A percentile compares a stretch with the other conserved stretches of the same genome.
Conservation (phyloP, 2,329 filamentous ascomycete genomes). For the Fusarium anguioides region DNA sequence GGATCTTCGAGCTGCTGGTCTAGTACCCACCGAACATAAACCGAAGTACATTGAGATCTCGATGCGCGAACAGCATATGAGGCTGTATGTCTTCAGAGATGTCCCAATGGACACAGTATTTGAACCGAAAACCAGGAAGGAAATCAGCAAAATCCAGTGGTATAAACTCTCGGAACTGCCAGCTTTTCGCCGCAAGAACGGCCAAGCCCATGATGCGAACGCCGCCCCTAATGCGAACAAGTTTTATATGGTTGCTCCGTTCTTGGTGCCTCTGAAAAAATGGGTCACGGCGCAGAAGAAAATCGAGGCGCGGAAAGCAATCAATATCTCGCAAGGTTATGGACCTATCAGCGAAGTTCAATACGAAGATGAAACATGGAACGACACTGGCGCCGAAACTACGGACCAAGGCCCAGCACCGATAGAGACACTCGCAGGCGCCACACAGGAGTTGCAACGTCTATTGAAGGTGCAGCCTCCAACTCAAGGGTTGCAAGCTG, state of each 20-base stretch:
- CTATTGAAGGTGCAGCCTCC: conserved; percentile 67
- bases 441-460: conserved; percentile 64
- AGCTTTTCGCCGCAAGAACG: conserved; percentile 77
- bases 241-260: conserved; percentile 98
- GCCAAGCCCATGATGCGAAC: conserved; percentile 64
- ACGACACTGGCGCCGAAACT: conserved; percentile 50
- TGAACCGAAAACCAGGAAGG: conserved; percentile 90
- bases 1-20: conserved; percentile 78
- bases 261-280: conserved; percentile 84
- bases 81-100: conserved; percentile 90
- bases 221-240: conserved; percentile 77
- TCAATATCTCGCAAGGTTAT: conserved; percentile 55
- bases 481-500: conserved; percentile 59
- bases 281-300: conserved; percentile 91
- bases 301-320: conserved; percentile 66
- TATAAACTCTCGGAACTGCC: conserved; percentile 91
- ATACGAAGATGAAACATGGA: conserved; percentile 71
- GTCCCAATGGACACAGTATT: conserved; percentile 89
- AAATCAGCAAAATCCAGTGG: conserved; percentile 98
- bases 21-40: conserved; percentile 77
- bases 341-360: conserved; percentile 64
- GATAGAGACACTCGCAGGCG: conserved; percentile 61
- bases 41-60: conserved; percentile 88
- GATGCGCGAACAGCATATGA: conserved; percentile 93
- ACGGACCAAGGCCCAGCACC: conserved; percentile 51